These are phyloP conservation scores for Zoysia japonica DNA, from an alignment of 176 grass and related monocot genomes.

Conservation along the genomic window DNA sequence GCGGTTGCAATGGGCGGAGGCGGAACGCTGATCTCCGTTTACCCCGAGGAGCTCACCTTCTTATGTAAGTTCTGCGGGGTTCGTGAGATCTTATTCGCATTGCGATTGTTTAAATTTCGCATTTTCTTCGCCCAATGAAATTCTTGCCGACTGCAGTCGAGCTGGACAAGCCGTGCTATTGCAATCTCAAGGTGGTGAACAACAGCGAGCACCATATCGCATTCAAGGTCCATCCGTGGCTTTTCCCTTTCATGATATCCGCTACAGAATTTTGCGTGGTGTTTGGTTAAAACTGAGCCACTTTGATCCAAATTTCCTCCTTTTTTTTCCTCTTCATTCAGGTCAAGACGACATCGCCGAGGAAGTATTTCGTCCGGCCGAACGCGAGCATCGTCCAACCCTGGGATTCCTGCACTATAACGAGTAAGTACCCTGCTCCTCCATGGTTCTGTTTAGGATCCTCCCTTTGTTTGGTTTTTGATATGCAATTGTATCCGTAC, in stretches of 20 bases:
- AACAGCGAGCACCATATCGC: slow-evolving; percentile 96
- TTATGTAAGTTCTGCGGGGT: slow-evolving; percentile 55
- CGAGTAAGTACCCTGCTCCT: slow-evolving; percentile 45
- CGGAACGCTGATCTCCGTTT: slow-evolving; percentile 77
- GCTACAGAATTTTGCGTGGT: slow-evolving; percentile 11
- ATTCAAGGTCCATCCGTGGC: slow-evolving; percentile 67
- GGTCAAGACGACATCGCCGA: slow-evolving; percentile 98
- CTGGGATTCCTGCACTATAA: slow-evolving; percentile 95
- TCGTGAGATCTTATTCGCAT: slow-evolving; percentile 18
- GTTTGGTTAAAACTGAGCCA: slow-evolving; percentile 23
- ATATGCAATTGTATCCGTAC: background rate
- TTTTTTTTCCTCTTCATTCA: slow-evolving; percentile 25
- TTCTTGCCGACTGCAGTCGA: slow-evolving; percentile 63
- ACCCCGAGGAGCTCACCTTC: slow-evolving; percentile 91
- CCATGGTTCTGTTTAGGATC: slow-evolving; percentile 21
- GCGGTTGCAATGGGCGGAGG: slow-evolving; percentile 64
- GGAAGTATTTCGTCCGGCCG: slow-evolving; percentile 96
- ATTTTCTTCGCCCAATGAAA: slow-evolving; percentile 13
- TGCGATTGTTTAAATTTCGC: slow-evolving; percentile 14
- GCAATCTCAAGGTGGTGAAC: slow-evolving; percentile 98
- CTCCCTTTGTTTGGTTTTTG: slow-evolving; percentile 23
- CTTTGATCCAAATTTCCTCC: slow-evolving; percentile 35
- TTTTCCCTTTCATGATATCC: slow-evolving; percentile 15
- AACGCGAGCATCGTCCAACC: slow-evolving; percentile 87
- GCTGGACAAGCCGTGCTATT: slow-evolving; percentile 88